These are phyloP conservation scores for Lupinus albus DNA, from an alignment of 306 rosid genomes.

Conservation along the genomic window DNA sequence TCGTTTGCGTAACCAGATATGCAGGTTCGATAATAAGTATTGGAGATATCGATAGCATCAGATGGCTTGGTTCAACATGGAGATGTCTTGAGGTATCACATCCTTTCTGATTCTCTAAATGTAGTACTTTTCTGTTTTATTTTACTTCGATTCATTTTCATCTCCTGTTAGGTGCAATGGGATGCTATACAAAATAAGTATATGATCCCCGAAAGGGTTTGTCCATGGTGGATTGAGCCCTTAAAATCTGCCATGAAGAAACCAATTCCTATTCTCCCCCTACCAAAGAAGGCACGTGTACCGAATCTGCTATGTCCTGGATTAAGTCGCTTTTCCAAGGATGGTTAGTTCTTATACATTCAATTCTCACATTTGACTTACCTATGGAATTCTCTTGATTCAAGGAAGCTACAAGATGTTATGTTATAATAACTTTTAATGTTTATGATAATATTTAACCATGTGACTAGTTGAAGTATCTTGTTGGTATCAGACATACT, in stretches of 20 bases:
- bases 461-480: conserved; percentile 24
- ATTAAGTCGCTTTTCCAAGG: conserved; percentile 36
- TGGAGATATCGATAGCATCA: conserved; percentile 55
- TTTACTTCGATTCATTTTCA: neutral
- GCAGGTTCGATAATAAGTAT: conserved; percentile 55
- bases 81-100: conserved; percentile 60
- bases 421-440: conserved; percentile 1
- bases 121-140: conserved; percentile 10
- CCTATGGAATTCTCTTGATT: conserved; percentile 11
- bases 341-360: conserved; percentile 47
- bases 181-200: conserved; percentile 42
- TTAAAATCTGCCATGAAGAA: conserved; percentile 33
- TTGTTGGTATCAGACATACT: conserved; percentile 31
- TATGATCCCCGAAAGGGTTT: conserved; percentile 57
- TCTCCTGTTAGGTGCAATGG: conserved; percentile 64
- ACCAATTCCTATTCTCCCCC: conserved; percentile 19
- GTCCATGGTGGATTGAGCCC: conserved; percentile 70
- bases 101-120: conserved; percentile 18
- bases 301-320: conserved; percentile 38
- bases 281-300: conserved; percentile 40
- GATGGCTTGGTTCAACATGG: conserved; percentile 82
- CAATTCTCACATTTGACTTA: conserved; percentile 25
- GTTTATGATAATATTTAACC: conserved; percentile 7
- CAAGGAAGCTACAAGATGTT: conserved; percentile 16
- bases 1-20: conserved; percentile 47